Evolutionary conservation across 176 grass and related monocot species (phyloP), one percentile per base, ranked within the genome.

Genomic region (Pontederia crassipes): DNA sequence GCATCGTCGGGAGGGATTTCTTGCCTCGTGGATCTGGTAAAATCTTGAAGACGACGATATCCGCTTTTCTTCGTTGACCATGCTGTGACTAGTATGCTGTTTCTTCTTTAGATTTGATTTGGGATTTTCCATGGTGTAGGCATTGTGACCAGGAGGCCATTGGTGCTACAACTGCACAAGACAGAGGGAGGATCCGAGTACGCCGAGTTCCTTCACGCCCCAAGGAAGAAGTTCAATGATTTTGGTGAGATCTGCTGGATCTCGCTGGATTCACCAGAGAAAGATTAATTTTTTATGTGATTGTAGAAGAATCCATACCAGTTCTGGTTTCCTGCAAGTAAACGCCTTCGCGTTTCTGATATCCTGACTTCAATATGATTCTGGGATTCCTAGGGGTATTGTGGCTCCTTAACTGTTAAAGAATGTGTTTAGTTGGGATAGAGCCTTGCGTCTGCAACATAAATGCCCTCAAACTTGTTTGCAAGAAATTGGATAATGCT

Each of bases 11-110:
- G 67, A 92, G 94, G 79, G 94, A 98, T 68, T 99, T 99, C 79
- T 77, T 99, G 68, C 94, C 94, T 15, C 94, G 94, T 76, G 94
- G 94, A 99, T 99, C 94, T 89, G 94, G 94, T 99, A 93, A 86
- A 69, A 69, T 35, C 28, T 54, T 12, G 11, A 24, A 3, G n/a
- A 16, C 11, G 29, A 56, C 55, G 20, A 24, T 24, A 15, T 47
- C 52, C 20, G 20, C 20, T 0, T 14, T 45, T 46, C 52, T 32
- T 56, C 55, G 49, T 58, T 52, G 9, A 24, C 20, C 20, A 24
- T 24, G 20, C 20, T 24, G 20, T 24, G 20, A 24, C 20, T 24
- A 0, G 20, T 24, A 24, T 24, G 20, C 20, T 24, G 20, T 24
- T 24, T 24, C 20, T 24, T 8, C 35, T 59, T 69, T 28, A 12